These are phyloP conservation scores for Colletotrichum sp. DNA, from an alignment of 2,329 filamentous ascomycete genomes.

Conservation along the genomic window DNA sequence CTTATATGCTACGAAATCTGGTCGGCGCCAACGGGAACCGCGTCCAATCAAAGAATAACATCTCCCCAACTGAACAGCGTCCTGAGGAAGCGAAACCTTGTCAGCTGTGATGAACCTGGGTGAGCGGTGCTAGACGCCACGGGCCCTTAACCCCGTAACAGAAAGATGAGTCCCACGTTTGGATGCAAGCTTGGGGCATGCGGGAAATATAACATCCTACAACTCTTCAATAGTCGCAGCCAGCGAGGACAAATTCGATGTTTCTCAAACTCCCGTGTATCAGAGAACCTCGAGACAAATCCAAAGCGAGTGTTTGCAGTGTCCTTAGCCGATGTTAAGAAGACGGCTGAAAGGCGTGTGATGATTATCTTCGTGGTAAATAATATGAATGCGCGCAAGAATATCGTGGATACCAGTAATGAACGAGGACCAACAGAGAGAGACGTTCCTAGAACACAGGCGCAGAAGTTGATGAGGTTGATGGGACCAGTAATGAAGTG, in stretches of 20 bases:
- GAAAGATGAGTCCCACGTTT: background rate
- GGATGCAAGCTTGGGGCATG: background rate
- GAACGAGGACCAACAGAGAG: background rate
- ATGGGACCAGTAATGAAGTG: background rate
- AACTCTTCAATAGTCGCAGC: background rate
- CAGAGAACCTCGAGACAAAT: background rate
- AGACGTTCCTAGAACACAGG: background rate
- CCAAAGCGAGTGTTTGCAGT: fast-evolving
- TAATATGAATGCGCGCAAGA: background rate
- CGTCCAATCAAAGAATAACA: background rate
- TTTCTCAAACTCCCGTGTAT: background rate
- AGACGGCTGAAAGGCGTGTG: background rate
- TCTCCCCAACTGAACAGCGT: background rate
- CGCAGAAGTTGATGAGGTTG: background rate
- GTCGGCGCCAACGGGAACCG: background rate
- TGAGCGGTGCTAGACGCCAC: fast-evolving
- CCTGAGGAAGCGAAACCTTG: fast-evolving
- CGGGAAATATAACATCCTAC: background rate
- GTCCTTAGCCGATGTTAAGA: background rate
- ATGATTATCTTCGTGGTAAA: background rate
- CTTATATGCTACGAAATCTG: background rate
- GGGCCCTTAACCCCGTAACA: background rate
- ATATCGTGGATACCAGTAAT: fast-evolving
- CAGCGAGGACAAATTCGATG: background rate
- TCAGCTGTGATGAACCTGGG: fast-evolving